phyloP scores from a whole-genome alignment of 805 yeast species.

The Yamadazyma philogaea region DNA sequence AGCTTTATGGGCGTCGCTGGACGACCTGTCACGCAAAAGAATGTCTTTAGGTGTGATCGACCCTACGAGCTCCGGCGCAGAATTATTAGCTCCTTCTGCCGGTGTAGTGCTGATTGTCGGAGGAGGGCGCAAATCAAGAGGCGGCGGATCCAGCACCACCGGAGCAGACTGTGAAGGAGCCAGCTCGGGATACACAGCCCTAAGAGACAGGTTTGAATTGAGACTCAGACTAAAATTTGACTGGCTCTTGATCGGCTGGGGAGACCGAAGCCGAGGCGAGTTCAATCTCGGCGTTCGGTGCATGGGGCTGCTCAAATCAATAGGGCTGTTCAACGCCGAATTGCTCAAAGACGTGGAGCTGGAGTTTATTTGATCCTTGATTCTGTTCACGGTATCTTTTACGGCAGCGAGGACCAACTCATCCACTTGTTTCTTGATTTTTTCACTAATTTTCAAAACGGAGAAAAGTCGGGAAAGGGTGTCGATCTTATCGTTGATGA shows the following conservation, averaged over 20 bases:
- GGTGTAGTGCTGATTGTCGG: slow-evolving; percentile 8
- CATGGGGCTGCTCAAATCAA: slow-evolving; percentile 8
- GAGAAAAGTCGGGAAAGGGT: slow-evolving; percentile 69
- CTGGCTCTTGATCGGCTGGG: slow-evolving; percentile 26
- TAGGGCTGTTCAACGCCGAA: slow-evolving; percentile 10
- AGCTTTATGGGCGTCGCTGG: slow-evolving; percentile 14
- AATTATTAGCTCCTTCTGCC: not conserved
- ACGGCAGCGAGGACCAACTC: slow-evolving; percentile 61
- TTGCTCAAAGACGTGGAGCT: slow-evolving; percentile 3
- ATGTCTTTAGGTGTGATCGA: slow-evolving; percentile 50
- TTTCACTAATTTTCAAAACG: slow-evolving; percentile 69
- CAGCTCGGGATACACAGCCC: not conserved
- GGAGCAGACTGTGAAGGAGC: not conserved
- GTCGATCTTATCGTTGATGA: slow-evolving; percentile 65
- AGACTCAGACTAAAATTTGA: not conserved
- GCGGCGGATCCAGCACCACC: not conserved
- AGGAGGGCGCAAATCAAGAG: slow-evolving; percentile 16
- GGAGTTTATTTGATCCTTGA: slow-evolving; percentile 35
- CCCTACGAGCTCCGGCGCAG: slow-evolving; percentile 2
- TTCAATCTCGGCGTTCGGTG: slow-evolving; percentile 1
- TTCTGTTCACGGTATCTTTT: slow-evolving; percentile 57
- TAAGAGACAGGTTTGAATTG: not conserved
- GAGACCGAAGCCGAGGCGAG: slow-evolving; percentile 24
- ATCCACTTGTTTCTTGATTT: slow-evolving; percentile 77
- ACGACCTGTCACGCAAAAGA: slow-evolving; percentile 23